phyloP scores from a whole-genome alignment of 768 basidiomycete species.

The Podaxis sp. region DNA sequence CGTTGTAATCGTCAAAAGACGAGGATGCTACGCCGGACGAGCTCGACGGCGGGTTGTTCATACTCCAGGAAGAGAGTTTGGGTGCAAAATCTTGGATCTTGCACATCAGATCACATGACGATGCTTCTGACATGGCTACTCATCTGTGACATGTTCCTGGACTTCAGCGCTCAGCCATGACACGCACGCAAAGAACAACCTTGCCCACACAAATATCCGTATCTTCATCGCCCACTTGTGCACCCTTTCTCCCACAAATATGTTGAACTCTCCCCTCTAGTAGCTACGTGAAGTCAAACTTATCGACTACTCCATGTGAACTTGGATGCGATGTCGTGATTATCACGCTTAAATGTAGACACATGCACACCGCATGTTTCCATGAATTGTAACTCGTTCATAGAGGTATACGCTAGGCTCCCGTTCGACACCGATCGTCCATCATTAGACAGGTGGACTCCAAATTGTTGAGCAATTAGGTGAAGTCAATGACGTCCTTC shows the following conservation, averaged over 20 bases:
- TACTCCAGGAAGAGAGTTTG: background rate
- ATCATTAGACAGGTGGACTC: background rate
- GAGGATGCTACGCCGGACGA: background rate
- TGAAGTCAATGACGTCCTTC: background rate
- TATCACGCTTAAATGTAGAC: too few relatives aligned
- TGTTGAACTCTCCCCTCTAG: too few relatives aligned
- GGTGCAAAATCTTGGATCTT: background rate
- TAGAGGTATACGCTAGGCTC: background rate
- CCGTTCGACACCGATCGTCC: background rate
- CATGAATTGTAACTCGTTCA: too few relatives aligned
- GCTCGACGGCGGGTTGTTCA: background rate
- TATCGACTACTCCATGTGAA: too few relatives aligned
- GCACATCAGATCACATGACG: background rate
- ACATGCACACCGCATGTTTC: too few relatives aligned
- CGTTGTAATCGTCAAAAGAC: constrained; percentile 20
- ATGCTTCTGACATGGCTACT: background rate
- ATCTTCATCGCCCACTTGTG: too few relatives aligned
- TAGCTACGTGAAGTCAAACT: too few relatives aligned
- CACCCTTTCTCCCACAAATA: too few relatives aligned
- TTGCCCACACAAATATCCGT: too few relatives aligned
- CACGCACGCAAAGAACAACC: too few relatives aligned
- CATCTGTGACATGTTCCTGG: background rate
- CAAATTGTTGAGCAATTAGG: background rate
- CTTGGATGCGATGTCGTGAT: too few relatives aligned
- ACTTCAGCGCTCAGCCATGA: too few relatives aligned